Conservation (phyloP, 2,329 filamentous ascomycete genomes). For the Alternaria consortialis region DNA sequence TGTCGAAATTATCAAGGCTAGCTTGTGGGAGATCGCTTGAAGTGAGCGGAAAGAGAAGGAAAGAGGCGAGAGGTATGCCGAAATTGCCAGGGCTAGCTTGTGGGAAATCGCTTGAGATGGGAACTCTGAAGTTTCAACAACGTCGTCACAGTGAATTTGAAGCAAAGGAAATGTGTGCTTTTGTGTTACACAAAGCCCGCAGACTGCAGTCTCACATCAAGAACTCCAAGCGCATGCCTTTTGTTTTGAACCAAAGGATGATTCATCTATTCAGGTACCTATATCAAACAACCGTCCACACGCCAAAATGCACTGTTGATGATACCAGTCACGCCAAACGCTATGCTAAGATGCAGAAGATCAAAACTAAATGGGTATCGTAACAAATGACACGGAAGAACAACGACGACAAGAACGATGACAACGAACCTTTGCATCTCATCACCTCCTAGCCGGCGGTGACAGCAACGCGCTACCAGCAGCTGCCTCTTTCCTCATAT, state of each 20-base stretch:
- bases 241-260: not conserved
- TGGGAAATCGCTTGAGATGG: too few relatives aligned
- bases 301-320: not conserved
- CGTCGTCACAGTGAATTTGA: not conserved
- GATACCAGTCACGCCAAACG: not conserved
- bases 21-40: too few relatives aligned
- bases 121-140: not conserved
- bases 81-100: too few relatives aligned
- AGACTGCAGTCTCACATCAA: not conserved
- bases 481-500: not conserved
- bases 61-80: too few relatives aligned
- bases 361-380: constrained; percentile 16
- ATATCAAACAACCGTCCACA: not conserved
- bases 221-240: not conserved
- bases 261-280: not conserved
- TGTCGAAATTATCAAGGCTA: too few relatives aligned
- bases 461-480: not conserved
- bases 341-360: constrained; percentile 10
- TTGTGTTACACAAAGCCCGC: not conserved
- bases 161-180: not conserved
- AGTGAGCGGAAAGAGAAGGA: too few relatives aligned
- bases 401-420: not conserved
- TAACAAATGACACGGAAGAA: constrained; percentile 5
- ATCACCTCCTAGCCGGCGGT: constrained; percentile 8
- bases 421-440: not conserved